Base-by-base conservation (phyloP, 345 rosid genomes). In the Luvunga scandens region DNA sequence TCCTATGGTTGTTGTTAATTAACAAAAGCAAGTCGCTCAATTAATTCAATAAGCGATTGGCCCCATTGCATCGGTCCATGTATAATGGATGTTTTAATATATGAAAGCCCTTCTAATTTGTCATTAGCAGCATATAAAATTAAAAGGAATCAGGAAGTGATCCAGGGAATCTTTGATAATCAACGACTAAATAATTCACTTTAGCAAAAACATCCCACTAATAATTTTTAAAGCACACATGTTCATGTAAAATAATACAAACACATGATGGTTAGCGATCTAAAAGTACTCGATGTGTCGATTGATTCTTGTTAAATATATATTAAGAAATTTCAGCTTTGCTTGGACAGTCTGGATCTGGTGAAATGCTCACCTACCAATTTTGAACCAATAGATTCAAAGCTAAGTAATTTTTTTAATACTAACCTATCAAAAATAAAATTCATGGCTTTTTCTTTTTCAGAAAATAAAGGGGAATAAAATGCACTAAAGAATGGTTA, bases 111-210 rank as follows among this genome's bases (percentile, higher is more conserved):
- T 72, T 30, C 21, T 72, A 56, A 55, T 10, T 9, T 31, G 19
- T 33, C 21, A 6, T 30, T 56, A 22, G 3, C 14, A 4, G 42
- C 12, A 9, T 6, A 38, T 34, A 66, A 25, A 14, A 19, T 31
- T 31, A 63, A 33, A 39, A 56, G 27, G 65, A 36, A 38, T 39
- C 36, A 30, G n/a, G 53, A 48, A 53, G 73, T 56, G 68, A 66
- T 42, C 21, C 59, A 21, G 55, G 56, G 83, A 77, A 81, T 76
- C 74, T 33, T 28, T 45, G 31, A 42, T 39, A 19, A 45, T 72
- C 39, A 74, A 71, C 70, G 24, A 64, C 42, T 36, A 70, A 71
- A 56, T 64, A 61, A 45, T 67, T 59, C 68, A 66, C 31, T 16
- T 25, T 6, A 31, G 25, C 64, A 24, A 73, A 19, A 75, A 45